Evolutionary conservation across 805 yeast genomes (phyloP), one percentile per base, ranked within the genome.

Genomic region (Zygoascus tannicola): DNA sequence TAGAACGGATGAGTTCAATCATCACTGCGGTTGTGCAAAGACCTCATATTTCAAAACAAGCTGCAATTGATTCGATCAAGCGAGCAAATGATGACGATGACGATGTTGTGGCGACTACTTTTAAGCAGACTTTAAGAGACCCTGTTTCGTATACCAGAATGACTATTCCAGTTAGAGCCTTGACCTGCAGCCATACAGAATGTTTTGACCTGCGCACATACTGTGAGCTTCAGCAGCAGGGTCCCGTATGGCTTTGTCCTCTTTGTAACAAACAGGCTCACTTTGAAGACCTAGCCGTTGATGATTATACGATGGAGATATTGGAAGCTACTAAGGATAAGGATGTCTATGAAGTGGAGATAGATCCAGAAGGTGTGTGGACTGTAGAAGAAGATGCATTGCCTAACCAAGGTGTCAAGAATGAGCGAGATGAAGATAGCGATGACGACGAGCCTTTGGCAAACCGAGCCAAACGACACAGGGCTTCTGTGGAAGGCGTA

Each of bases 231-330:
- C 97, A 90, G 59, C 69, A 70, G 44, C 90, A 82, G 57, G 76
- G 83, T 0, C 82, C 95, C 0, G 75, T 84, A 0, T 90, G 97
- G 97, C 65, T 66, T 41, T 92, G 98, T 57, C 96, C 97, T 0
- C 71, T 85, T 3, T 92, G 98, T 58, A 74, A 74, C 48, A 65
- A 63, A 4, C 57, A 56, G 2, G 64, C 85, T 2, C 62, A 67
- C 1, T 65, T 78, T 14, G 71, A 72, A 14, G 80, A 80, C 48
- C 58, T 92, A 43, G 78, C 81, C 0, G 66, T 87, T 0, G 86
- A 85, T 51, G 95, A 85, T 48, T 90, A 77, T 57, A 74, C 85
- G 40, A 56, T 60, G 35, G 82, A 81, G 12, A 76, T 90, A 40
- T 56, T 90, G 18, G 57, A 68, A 1, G 55, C 58, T 2, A 77